Evolutionary conservation across 192 early-diverging fungal genomes (phyloP).

Genomic region (Coemansia sp.): DNA sequence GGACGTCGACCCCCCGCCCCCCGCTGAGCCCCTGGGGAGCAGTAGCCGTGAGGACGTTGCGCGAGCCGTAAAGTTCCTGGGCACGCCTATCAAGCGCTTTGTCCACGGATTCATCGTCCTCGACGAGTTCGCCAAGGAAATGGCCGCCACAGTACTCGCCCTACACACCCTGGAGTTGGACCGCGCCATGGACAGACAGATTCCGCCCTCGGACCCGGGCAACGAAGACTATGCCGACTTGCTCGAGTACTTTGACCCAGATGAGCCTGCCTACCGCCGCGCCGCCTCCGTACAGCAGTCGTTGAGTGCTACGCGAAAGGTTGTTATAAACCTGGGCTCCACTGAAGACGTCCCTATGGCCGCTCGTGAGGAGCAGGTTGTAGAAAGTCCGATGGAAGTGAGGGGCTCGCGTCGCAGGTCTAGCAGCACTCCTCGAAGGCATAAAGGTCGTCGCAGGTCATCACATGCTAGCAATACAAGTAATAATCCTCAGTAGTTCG

Average conservation of each 20-base stretch:
- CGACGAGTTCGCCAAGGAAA: constrained; percentile 65
- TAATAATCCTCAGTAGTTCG: too few species aligned
- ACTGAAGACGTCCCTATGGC: not conserved
- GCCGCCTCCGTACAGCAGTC: constrained; percentile 15
- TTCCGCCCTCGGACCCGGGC: too few species aligned
- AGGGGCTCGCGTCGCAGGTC: not conserved
- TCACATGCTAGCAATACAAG: not conserved
- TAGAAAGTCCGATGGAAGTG: not conserved
- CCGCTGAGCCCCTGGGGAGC: not conserved
- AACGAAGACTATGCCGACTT: constrained; percentile 37
- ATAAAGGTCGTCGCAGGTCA: not conserved
- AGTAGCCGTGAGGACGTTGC: constrained; percentile 16
- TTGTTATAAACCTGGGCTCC: constrained; percentile 19
- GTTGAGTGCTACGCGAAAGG: not conserved
- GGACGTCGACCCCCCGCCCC: not conserved
- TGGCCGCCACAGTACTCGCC: constrained; percentile 59
- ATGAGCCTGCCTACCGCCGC: constrained; percentile 29
- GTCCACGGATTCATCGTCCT: constrained; percentile 61
- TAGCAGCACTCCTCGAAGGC: not conserved
- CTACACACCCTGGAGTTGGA: constrained; percentile 50
- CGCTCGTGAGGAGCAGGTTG: not conserved
- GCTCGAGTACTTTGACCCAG: constrained; percentile 44
- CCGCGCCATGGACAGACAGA: constrained; percentile 5
- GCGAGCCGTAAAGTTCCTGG: constrained; percentile 21
- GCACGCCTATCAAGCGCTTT: constrained; percentile 54